Percentiles rank a stretch among this genome's conserved stretches.
These are phyloP conservation scores for Hyaloscypha hepaticicola DNA, from an alignment of 495 filamentous ascomycete species.

Conservation along the genomic window DNA sequence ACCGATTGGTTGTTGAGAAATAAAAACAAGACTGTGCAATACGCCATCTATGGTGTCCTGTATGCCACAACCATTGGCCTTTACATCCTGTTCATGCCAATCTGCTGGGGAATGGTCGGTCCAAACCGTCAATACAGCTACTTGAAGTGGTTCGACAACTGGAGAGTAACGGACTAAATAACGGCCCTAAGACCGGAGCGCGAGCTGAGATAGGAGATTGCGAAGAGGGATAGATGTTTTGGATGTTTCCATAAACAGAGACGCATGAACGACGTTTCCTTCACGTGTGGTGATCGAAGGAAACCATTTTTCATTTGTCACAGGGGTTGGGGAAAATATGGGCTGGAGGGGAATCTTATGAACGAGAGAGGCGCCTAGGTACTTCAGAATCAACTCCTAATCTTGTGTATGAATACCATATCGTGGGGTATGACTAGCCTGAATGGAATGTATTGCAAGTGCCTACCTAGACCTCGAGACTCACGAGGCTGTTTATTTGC, in stretches of 20 bases:
- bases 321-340: conserved; percentile 11
- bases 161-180: conserved; percentile 62
- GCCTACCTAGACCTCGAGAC: no score
- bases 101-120: conserved; percentile 95
- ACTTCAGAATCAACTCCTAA: conserved; percentile 25
- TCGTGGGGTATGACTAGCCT: not conserved
- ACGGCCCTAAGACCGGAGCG: not conserved
- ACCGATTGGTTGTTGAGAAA: conserved; percentile 76
- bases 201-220: not conserved
- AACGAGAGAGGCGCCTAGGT: conserved; percentile 18
- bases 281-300: not conserved
- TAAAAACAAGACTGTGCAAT: conserved; percentile 57
- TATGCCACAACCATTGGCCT: conserved; percentile 73
- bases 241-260: conserved; percentile 6
- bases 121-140: conserved; percentile 80
- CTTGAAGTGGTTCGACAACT: conserved; percentile 82
- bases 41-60: conserved; percentile 64
- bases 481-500: no score
- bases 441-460: no score
- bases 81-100: conserved; percentile 87
- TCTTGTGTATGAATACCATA: conserved; percentile 11
- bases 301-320: conserved; percentile 19
- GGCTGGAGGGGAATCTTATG: conserved; percentile 14
- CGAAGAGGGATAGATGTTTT: conserved; percentile 1
- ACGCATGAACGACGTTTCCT: conserved; percentile 5